Percentiles rank a stretch among this genome's conserved stretches.
Conservation (phyloP, 306 rosid species). For the Carpinus fangiana region DNA sequence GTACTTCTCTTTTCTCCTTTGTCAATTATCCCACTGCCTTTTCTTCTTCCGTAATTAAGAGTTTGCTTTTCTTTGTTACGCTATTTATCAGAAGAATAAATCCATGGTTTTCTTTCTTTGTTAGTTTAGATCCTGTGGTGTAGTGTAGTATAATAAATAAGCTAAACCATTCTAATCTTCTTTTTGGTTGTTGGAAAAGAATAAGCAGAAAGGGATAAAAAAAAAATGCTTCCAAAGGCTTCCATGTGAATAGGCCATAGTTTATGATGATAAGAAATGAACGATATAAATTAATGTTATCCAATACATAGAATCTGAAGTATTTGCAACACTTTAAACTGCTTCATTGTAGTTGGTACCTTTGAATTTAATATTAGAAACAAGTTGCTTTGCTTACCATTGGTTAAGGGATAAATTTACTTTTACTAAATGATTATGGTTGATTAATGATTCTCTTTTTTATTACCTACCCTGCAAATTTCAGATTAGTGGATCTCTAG, state of each 20-base stretch:
- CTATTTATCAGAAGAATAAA: not conserved
- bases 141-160: not conserved
- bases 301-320: not conserved
- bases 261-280: not conserved
- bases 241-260: not conserved
- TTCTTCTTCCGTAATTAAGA: not conserved
- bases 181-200: not conserved
- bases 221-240: not conserved
- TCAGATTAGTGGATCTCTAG: conserved; percentile 18
- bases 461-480: not conserved
- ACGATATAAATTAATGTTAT: not conserved
- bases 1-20: too few relatives aligned
- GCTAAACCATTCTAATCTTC: not conserved
- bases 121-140: not conserved
- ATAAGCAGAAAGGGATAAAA: not conserved
- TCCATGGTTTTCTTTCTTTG: not conserved
- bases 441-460: not conserved
- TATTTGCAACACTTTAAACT: not conserved
- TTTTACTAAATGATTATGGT: not conserved
- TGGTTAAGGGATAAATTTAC: not conserved
- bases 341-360: not conserved
- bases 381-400: not conserved
- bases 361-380: not conserved
- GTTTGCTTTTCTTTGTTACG: too few relatives aligned
- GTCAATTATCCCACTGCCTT: too few relatives aligned